Conservation (phyloP, 2,329 filamentous ascomycete species). For the Exophiala sideris region DNA sequence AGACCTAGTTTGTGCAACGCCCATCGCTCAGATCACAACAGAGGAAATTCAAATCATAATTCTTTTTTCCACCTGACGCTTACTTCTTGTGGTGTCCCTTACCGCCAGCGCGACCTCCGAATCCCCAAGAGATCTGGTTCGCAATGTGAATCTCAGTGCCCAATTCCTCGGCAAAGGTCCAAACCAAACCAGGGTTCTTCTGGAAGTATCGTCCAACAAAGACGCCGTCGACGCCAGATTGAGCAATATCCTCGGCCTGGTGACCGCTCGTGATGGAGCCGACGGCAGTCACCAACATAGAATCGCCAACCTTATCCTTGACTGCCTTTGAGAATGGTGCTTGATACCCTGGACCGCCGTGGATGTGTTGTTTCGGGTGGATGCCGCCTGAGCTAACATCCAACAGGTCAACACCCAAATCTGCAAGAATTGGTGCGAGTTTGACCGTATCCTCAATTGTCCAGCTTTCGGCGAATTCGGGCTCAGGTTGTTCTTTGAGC, state of each 20-base stretch:
- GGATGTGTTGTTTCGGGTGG: slow-evolving; percentile 36
- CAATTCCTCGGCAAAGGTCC: slow-evolving; percentile 68
- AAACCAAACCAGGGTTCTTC: slow-evolving; percentile 73
- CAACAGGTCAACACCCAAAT: slow-evolving; percentile 73
- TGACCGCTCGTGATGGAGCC: slow-evolving; percentile 69
- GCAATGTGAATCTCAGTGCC: slow-evolving; percentile 69
- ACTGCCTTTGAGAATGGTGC: slow-evolving; percentile 68
- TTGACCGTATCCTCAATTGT: slow-evolving; percentile 60
- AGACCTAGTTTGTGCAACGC: neutral
- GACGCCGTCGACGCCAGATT: slow-evolving; percentile 65
- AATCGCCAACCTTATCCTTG: slow-evolving; percentile 69
- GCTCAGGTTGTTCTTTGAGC: slow-evolving; percentile 58
- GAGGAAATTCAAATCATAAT: neutral
- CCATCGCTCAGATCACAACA: neutral
- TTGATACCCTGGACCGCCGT: slow-evolving; percentile 65
- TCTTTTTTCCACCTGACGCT: neutral
- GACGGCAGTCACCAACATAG: slow-evolving; percentile 69
- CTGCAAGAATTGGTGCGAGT: slow-evolving; percentile 65
- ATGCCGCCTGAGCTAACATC: slow-evolving; percentile 73
- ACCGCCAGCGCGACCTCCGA: slow-evolving; percentile 18
- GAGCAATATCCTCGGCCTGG: slow-evolving; percentile 61
- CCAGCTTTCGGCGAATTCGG: slow-evolving; percentile 63
- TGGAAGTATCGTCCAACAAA: slow-evolving; percentile 74
- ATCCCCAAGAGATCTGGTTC: slow-evolving; percentile 51
- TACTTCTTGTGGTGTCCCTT: slow-evolving; percentile 1